Evolutionary conservation across 1,139 yeast genomes (phyloP), one percentile per base, ranked within the genome.

Genomic region (Lodderomyces metapsilosis): DNA sequence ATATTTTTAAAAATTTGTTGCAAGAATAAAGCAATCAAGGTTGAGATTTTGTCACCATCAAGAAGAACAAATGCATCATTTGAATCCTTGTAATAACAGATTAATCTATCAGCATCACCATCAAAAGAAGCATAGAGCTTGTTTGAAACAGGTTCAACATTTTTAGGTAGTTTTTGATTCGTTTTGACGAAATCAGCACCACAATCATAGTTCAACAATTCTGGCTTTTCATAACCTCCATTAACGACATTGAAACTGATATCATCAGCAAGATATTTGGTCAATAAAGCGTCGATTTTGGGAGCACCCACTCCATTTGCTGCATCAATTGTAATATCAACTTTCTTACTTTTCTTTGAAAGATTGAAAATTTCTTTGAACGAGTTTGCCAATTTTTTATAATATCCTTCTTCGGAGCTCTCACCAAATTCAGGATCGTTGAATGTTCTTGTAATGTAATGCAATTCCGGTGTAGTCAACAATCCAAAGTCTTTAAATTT

Each of bases 291-390:
- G 22, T 63, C 55, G 23, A 84, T 70, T 58, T 87, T 86, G 16
- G 89, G 88, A 1, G 92, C 96, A 12, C 98, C 99, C 34, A 92
- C 88, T 12, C 99, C 99, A 58, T 92, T 92, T 8, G 98, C 98
- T 31, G 88, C 80, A 64, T 91, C 98, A 30, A 91, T 78, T 4
- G 82, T 76, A 50, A 88, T 71, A 39, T 64, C 68, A 34, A 74
- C 61, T 42, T 71, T 67, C 32, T 61, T 52, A 12, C 12, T 11
- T 2, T 9, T 12, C 1, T 18, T 31, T 3, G 66, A 52, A 9
- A 55, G 37, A 12, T 50, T 46, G 21, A 57, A 59, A 43, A 76
- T 65, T 4, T 53, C 49, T 44, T 65, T 64, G 51, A 72, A 67
- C 0, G 75, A 57, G 1, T 41, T 38, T 3, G 84, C 66, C 51